Conservation (phyloP, 2,329 filamentous ascomycete genomes). For the Diaporthe velutina region DNA sequence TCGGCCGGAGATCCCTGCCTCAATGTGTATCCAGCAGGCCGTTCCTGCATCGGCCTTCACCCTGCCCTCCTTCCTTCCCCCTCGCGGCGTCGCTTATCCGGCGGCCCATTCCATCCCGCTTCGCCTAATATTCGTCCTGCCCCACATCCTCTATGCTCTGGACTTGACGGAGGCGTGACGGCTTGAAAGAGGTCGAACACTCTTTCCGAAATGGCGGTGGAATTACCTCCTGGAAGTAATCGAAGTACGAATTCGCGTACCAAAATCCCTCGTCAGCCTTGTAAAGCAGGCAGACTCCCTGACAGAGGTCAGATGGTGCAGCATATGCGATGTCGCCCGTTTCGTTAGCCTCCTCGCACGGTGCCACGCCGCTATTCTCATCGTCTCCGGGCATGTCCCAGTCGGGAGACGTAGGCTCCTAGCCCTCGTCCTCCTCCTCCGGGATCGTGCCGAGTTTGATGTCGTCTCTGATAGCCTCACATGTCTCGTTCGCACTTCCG, state of each 20-base stretch:
- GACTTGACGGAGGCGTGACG: neutral
- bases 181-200: neutral
- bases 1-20: neutral
- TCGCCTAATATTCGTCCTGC: neutral
- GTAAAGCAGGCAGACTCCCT: neutral
- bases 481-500: neutral
- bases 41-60: neutral
- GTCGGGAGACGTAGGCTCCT: neutral
- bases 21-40: neutral
- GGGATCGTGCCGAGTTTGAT: neutral
- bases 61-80: too few relatives aligned
- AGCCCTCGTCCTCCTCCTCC: constrained; percentile 8
- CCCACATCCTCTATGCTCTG: neutral
- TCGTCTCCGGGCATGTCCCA: too few relatives aligned
- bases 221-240: neutral
- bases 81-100: neutral
- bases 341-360: neutral
- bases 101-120: too few relatives aligned
- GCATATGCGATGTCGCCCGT: neutral
- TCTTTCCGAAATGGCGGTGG: neutral
- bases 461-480: neutral
- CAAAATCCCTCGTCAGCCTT: neutral
- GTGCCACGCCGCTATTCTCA: rapidly evolving
- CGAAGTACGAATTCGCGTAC: neutral
- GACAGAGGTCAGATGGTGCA: neutral